Conservation (phyloP, 2,329 filamentous ascomycete genomes). For the Monosporascus cannonballus region DNA sequence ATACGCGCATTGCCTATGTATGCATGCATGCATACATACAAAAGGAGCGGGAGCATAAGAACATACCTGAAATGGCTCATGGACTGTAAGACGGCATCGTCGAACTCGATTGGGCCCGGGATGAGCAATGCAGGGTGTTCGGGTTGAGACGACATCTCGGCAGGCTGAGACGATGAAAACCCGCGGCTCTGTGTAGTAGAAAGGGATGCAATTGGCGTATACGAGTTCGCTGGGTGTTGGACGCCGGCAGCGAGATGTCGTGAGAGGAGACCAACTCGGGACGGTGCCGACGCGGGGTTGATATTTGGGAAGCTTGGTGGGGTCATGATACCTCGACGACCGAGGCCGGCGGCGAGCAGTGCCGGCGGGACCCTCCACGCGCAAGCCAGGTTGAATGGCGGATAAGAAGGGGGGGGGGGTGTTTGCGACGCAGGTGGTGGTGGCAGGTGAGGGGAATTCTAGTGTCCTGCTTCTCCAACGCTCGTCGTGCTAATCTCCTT, state of each 20-base stretch:
- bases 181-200: slow-evolving; percentile 21
- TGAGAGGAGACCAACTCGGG: slow-evolving; percentile 22
- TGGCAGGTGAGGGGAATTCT: not conserved
- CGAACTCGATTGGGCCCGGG: slow-evolving; percentile 95
- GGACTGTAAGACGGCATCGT: slow-evolving; percentile 89
- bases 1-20: not conserved
- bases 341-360: slow-evolving; percentile 15
- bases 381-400: not conserved
- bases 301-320: not conserved
- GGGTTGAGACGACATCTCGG: slow-evolving; percentile 56
- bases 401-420: no score
- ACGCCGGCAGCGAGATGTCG: slow-evolving; percentile 17
- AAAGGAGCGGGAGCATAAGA: slow-evolving; percentile 14
- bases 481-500: no score
- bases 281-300: slow-evolving; percentile 20
- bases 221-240: slow-evolving; percentile 9
- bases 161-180: slow-evolving; percentile 20
- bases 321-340: not conserved
- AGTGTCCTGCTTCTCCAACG: not conserved
- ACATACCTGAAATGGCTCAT: slow-evolving; percentile 88
- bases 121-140: slow-evolving; percentile 76
- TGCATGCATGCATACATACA: not conserved
- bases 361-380: slow-evolving; percentile 17
- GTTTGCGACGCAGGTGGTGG: not conserved
- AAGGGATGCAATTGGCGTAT: slow-evolving; percentile 19